Base-by-base conservation (phyloP, 2,329 filamentous ascomycete genomes). In the Ophiobolus disseminans region DNA sequence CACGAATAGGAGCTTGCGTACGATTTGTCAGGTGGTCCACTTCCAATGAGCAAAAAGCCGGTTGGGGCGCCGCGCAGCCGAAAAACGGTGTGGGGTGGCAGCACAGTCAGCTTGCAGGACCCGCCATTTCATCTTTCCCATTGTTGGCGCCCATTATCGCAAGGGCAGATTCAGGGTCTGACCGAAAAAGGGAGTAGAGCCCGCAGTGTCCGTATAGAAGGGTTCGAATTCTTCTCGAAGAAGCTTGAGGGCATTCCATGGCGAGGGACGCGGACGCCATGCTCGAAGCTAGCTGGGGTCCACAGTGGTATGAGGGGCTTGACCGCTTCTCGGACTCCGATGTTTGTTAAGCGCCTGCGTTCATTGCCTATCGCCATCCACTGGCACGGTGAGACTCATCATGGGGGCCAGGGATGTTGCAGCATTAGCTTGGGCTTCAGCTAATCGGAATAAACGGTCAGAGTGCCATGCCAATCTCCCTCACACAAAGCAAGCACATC, bases 321-420 rank as follows among this genome's bases (percentile, higher is more conserved):
- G 41, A 49, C 41, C 54, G 47, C 49, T 39, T 38, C 58, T 66
- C 63, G 63, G 62, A 62, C 49, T 64, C 65, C 59, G 62, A 65
- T 59, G 55, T 53, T 52, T 58, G 62, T 44, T 60, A 62, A 53
- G 59, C 53, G 52, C 58, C 46, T 45, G 47, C 48, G 40, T 21
- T 40, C 30, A 32, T 16, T 30, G 34, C 37, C 47, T 39, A 49
- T 52, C 45, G 32, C 34, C 38, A 42, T 39, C 19, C 40, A 49
- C 44, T 26, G 45, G 48, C 45, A 49, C 34, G 53, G 60, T 66
- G 53, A 65, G 63, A 60, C 55, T 61, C 49, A 42, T 53, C 57
- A 50, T 40, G 39, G 40, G 47, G 34, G n/a, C n/a, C 34, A 50
- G 42, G 30, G 30, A 32, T 14, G 4, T 9, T 23, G 41, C 31